Percentiles rank a stretch among this genome's conserved stretches.
phyloP scores from a whole-genome alignment of 495 filamentous ascomycete species.

The Geoglossum glabrum region DNA sequence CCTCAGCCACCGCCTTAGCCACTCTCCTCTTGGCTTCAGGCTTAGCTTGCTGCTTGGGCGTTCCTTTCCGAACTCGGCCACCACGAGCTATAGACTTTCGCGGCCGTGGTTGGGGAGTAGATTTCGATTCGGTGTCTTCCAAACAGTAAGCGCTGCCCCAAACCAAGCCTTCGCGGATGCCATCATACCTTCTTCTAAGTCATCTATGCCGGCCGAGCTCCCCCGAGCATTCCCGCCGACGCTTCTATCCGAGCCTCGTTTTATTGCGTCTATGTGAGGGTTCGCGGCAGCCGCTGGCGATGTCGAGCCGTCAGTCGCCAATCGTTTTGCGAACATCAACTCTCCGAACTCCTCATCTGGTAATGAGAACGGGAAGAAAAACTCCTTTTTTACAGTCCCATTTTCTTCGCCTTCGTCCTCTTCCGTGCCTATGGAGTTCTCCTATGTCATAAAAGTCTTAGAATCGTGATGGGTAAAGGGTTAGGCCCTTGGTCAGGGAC shows the following conservation, averaged over 20 bases:
- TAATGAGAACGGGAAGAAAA: constrained; percentile 52
- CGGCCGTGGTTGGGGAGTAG: background rate
- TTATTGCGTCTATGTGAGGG: constrained; percentile 5
- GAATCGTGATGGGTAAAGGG: background rate
- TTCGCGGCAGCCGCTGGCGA: constrained; percentile 29
- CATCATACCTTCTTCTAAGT: constrained; percentile 24
- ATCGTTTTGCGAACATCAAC: constrained; percentile 45
- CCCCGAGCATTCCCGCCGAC: constrained; percentile 15
- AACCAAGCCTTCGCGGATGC: background rate
- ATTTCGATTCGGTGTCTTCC: background rate
- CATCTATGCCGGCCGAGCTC: constrained; percentile 28
- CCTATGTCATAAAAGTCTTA: constrained; percentile 15
- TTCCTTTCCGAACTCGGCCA: background rate
- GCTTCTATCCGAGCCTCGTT: constrained; percentile 3
- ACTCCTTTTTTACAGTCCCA: constrained; percentile 27
- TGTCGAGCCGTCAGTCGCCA: constrained; percentile 36
- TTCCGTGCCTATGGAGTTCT: constrained; percentile 24
- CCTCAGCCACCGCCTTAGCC: constrained; percentile 21
- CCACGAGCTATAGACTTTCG: background rate
- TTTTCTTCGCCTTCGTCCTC: constrained; percentile 38
- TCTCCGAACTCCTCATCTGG: constrained; percentile 59
- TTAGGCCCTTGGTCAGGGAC: constrained; percentile 5
- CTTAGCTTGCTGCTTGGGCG: background rate
- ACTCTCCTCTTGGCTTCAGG: constrained; percentile 13
- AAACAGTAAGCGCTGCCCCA: background rate